Base-by-base conservation (phyloP, 169 alveolate species). In the Neospora caninum region DNA sequence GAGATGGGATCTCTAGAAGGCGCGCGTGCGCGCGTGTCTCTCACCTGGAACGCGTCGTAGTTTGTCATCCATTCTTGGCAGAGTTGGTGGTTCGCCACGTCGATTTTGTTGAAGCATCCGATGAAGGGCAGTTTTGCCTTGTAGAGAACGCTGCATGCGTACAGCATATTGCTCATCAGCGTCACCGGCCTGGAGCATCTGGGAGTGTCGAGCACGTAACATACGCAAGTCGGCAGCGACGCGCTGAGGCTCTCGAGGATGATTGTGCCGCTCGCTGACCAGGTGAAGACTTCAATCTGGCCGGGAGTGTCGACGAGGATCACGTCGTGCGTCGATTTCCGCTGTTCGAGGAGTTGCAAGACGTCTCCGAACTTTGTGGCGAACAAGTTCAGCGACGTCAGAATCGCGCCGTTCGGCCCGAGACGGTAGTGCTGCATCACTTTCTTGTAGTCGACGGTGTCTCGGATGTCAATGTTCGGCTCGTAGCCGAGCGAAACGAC, bases 391-490 rank as follows among this genome's bases (percentile, higher is more conserved):
- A 99, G 95, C 43, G 99, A 97, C 16, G 99, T 99, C 99, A 99
- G 96, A 73, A 99, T 99, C 49, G 99, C 99, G 58, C 99, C 99
- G 95, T 99, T 99, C 18, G 99, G 99, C 7, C 99, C 99, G 94
- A 99, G 97, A 49, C 96, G 92, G 96, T 94, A 94, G 73, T 98
- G 98, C 95, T 98, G 97, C 99, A 99, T 99, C 54, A 99, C 98
- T 80, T 97, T 97, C 96, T 99, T 98, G 97, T 98, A 98, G 94
- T 99, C 98, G 82, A 99, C 98, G 38, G 99, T 98, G 95, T 99
- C 99, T 69, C 99, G 96, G 67, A 99, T 99, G 96, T 99, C 99
- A 88, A 88, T 69, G n/a, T 41, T 41, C 25, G 91, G 88, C 7
- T 13, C 67, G 64, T 58, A 88, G 38, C 94, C 93, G n/a, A 95